Base-by-base conservation (phyloP, 2,329 filamentous ascomycete genomes). In the Paecilomyces sp. region DNA sequence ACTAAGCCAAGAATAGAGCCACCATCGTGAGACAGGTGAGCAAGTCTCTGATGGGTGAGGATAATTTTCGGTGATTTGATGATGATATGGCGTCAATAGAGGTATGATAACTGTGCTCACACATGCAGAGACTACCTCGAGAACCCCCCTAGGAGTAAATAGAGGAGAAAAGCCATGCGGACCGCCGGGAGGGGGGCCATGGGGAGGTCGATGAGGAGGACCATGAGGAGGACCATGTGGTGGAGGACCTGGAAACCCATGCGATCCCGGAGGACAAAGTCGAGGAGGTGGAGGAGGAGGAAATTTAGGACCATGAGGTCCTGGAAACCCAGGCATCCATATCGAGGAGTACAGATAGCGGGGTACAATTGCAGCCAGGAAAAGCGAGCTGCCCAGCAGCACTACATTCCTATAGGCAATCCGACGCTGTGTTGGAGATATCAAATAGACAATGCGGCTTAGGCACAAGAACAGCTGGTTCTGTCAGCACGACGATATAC, bases 1-100 rank as follows among this genome's bases (percentile, higher is more conserved):
- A 50, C 53, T 61, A 30, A 58, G 54, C 61, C 61, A 62, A 18
- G 51, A 56, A 18, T 62, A 62, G 15, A 62, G 25, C 58, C 61
- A 62, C 61, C 61, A 62, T 61, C 61, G 52, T 9, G 55, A 41
- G 7, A 61, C 18, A 34, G 56, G 61, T 5, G 61, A 61, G 31
- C 58, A 62, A 2, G 52, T 25, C 28, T 58, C 31, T 28, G 30
- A 18, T 9, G 61, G 59, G 53, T 62, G 56, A 47, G 13, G 31
- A 13, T 22, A 30, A 15, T n/a, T 31, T 7, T 58, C 53, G 8
- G 33, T 18, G 1, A 50, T 6, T 12, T 11, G 8, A 53, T 24
- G 5, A 31, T 54, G 41, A 31, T 25, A 28, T 15, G 59, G 57
- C 2, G 59, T 56, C 22, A 59, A 18, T 9, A 59, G n/a, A 30